Base-by-base conservation (phyloP, 768 basidiomycete genomes). In the Lyophyllum shimeji region DNA sequence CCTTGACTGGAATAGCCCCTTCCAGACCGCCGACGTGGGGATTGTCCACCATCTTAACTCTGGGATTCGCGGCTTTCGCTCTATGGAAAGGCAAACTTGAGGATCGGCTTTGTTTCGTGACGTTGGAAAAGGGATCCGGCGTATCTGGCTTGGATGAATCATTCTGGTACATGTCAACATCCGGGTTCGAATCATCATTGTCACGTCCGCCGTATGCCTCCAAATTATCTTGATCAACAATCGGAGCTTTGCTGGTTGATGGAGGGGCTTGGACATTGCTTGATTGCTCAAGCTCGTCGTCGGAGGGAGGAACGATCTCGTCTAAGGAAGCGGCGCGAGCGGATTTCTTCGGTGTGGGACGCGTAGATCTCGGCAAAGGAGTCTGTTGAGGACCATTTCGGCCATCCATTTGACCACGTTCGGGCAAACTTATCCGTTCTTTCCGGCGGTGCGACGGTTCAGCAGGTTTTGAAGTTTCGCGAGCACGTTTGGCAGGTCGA, bases 1-100 rank as follows among this genome's bases (percentile, higher is more conserved):
- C 73, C 67, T 87, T 87, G 12, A 76, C 73, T 7, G 79, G 63
- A 37, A 84, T 80, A 17, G 76, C 78, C 37, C 73, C 69, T 15
- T 73, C 73, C 52, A 74, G 52, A 18, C 45, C 56, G 20, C 59
- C 57, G 18, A 73, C 59, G 12, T 64, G 55, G 6, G 75, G 67
- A 48, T 80, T 76, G 50, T 86, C 82, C 3, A 77, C 68, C 56
- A 82, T 66, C 60, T 82, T 82, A 18, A 87, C 77, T 3, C 74
- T 73, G 15, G 87, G 83, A 23, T 85, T 82, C 17, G 75, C 74
- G 13, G 68, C 71, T 43, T 83, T 79, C 1, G 66, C 70, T 52
- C 79, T 79, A 65, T 85, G 85, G 3, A 65, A 62, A 23, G 78
- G 73, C 1, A 74, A 47, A 48, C 52, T 63, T 8, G 20, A 7